These are phyloP conservation scores for Cadophora sp. DNA, from an alignment of 2,329 filamentous ascomycete species.

Conservation along the genomic window DNA sequence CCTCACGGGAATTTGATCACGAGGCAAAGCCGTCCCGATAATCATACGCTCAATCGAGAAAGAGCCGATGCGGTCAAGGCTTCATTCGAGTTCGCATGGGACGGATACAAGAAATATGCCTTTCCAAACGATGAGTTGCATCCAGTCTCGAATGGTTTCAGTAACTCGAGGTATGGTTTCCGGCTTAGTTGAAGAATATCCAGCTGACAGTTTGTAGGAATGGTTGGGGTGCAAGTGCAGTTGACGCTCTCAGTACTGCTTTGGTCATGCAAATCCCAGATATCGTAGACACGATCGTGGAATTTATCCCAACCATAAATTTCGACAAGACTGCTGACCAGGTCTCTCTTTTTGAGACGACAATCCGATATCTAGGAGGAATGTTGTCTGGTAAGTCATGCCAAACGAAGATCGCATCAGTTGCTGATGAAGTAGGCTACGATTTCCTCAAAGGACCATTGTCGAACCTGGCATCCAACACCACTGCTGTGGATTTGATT, in stretches of 20 bases:
- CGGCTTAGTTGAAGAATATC: too few relatives aligned
- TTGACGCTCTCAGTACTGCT: slow-evolving; percentile 82
- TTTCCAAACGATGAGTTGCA: slow-evolving; percentile 79
- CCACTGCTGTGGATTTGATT: slow-evolving; percentile 58
- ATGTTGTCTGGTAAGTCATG: slow-evolving; percentile 70
- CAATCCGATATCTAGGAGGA: slow-evolving; percentile 85
- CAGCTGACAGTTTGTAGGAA: slow-evolving; percentile 55
- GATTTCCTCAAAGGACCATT: slow-evolving; percentile 76
- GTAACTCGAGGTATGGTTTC: slow-evolving; percentile 70
- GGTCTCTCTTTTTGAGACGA: slow-evolving; percentile 88
- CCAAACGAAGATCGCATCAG: neutral
- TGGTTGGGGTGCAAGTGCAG: slow-evolving; percentile 82
- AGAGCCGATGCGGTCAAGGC: slow-evolving; percentile 68
- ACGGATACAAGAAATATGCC: slow-evolving; percentile 75
- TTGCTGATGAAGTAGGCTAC: slow-evolving; percentile 54
- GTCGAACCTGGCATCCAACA: slow-evolving; percentile 54
- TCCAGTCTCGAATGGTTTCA: slow-evolving; percentile 69
- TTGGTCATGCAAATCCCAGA: slow-evolving; percentile 75
- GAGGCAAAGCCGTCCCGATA: slow-evolving; percentile 34
- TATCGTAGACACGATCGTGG: slow-evolving; percentile 73
- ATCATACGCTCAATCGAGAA: slow-evolving; percentile 37
- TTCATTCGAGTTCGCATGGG: slow-evolving; percentile 74
- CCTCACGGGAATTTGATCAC: slow-evolving; percentile 30
- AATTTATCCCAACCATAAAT: slow-evolving; percentile 73
- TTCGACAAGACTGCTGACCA: slow-evolving; percentile 64